Conservation (phyloP, 768 basidiomycete genomes). For the Myochromella boudieri region DNA sequence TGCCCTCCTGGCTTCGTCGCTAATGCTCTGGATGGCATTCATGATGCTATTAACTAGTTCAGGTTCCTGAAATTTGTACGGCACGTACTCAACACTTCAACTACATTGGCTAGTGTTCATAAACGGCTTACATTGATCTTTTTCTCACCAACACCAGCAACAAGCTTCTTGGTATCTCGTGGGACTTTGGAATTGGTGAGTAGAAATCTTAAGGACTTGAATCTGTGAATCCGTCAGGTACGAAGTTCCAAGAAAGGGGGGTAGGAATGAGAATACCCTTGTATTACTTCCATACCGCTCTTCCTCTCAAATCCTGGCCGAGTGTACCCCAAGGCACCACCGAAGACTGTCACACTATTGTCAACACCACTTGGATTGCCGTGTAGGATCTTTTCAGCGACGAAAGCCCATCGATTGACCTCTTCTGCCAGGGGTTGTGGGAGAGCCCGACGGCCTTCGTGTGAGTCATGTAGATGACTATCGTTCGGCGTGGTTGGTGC, state of each 20-base stretch:
- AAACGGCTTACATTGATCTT: slow-evolving; percentile 51
- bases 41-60: slow-evolving; percentile 77
- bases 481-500: slow-evolving; percentile 40
- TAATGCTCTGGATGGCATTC: slow-evolving; percentile 79
- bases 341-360: slow-evolving; percentile 90
- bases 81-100: slow-evolving; percentile 9
- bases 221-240: slow-evolving; percentile 46
- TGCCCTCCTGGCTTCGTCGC: slow-evolving; percentile 74
- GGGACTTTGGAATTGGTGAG: slow-evolving; percentile 93
- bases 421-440: slow-evolving; percentile 65
- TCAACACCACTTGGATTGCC: slow-evolving; percentile 98
- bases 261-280: slow-evolving; percentile 59
- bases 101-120: slow-evolving; percentile 3
- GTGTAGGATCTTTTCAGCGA: slow-evolving; percentile 94
- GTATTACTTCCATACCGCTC: slow-evolving; percentile 81
- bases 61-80: slow-evolving; percentile 62
- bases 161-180: slow-evolving; percentile 91
- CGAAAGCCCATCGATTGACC: slow-evolving; percentile 92
- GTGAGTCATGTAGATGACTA: slow-evolving; percentile 61
- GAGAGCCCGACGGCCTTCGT: slow-evolving; percentile 66
- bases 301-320: slow-evolving; percentile 75
- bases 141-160: slow-evolving; percentile 82
- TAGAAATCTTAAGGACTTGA: slow-evolving; percentile 87
- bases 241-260: slow-evolving; percentile 7
- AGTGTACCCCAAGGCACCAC: slow-evolving; percentile 90